Conservation (phyloP, 441 rosid genomes). For the Adansonia madagascariensis region DNA sequence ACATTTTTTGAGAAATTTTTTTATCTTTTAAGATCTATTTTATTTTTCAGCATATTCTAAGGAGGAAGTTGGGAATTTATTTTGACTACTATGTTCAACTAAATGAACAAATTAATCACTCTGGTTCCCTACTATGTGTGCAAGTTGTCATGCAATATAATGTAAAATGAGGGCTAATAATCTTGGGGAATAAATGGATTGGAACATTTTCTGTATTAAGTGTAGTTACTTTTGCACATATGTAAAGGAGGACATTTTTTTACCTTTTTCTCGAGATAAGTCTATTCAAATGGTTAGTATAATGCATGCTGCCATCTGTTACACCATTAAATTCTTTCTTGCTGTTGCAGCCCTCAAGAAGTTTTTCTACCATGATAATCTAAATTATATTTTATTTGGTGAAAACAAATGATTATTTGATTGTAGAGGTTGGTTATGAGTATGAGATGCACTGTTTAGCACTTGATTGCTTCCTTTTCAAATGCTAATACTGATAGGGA, state of each 20-base stretch:
- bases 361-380: background rate
- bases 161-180: background rate
- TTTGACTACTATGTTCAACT: background rate
- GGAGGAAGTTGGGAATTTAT: conserved; percentile 11
- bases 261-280: background rate
- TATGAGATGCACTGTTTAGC: background rate
- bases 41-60: background rate
- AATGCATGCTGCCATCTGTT: background rate
- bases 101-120: conserved; percentile 8
- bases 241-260: background rate
- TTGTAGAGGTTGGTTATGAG: background rate
- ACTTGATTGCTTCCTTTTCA: background rate
- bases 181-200: background rate
- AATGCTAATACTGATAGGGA: background rate
- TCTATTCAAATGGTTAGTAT: background rate
- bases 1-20: background rate
- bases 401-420: conserved; percentile 4
- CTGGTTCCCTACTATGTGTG: background rate
- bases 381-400: background rate
- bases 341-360: background rate
- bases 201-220: background rate
- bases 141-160: conserved; percentile 4
- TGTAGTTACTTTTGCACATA: background rate
- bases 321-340: background rate
- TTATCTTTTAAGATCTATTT: background rate